Conservation (phyloP, 140 eudicot species). For the Flaveria floridana region DNA sequence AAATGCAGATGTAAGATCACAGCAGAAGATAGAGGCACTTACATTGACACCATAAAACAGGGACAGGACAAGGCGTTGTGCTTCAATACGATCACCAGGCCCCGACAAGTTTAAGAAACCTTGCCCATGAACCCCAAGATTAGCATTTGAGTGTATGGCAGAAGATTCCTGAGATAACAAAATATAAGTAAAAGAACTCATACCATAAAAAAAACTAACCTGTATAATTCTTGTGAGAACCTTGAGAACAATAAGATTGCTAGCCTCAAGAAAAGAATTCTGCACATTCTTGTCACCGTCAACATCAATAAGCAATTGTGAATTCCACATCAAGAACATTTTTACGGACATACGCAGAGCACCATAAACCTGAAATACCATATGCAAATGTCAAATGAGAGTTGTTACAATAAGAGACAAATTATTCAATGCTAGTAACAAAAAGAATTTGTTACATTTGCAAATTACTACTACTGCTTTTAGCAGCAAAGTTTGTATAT, state of each 20-base stretch:
- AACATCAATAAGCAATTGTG: slow-evolving; percentile 71
- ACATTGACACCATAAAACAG: slow-evolving; percentile 86
- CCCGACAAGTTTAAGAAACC: slow-evolving; percentile 90
- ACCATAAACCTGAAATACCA: slow-evolving; percentile 74
- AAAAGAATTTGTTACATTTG: slow-evolving; percentile 9
- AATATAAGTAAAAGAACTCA: slow-evolving; percentile 18
- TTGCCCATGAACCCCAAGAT: slow-evolving; percentile 97
- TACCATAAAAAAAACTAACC: background rate
- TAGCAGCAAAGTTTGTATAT: background rate
- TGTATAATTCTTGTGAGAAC: slow-evolving; percentile 38
- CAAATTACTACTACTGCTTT: background rate
- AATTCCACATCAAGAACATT: slow-evolving; percentile 97
- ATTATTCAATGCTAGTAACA: slow-evolving; percentile 9
- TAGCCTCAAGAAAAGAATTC: slow-evolving; percentile 90
- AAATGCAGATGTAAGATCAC: slow-evolving; percentile 22
- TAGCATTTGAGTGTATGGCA: slow-evolving; percentile 82
- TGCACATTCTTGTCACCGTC: slow-evolving; percentile 88
- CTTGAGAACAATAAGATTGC: slow-evolving; percentile 93
- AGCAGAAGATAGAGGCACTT: slow-evolving; percentile 34
- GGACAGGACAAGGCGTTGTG: slow-evolving; percentile 83
- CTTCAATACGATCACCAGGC: slow-evolving; percentile 88
- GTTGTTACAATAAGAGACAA: slow-evolving; percentile 8
- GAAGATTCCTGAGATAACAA: slow-evolving; percentile 66
- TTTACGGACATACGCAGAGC: slow-evolving; percentile 98
- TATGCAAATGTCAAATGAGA: slow-evolving; percentile 2